Evolutionary conservation across 768 basidiomycete species (phyloP).

Genomic region (Mycena vitilis): DNA sequence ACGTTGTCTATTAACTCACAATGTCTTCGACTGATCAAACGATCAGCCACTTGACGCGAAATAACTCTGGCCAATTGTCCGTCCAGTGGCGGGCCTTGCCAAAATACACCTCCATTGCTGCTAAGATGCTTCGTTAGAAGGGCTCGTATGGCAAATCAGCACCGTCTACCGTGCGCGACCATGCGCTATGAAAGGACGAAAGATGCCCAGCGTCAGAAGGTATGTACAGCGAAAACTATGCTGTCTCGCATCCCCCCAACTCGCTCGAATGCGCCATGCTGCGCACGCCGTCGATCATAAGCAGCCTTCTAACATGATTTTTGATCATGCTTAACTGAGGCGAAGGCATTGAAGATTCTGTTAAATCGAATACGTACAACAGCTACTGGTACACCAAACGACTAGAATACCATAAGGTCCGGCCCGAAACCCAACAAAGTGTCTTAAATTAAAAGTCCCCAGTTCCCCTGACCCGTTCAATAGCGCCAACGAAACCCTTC

Average conservation of each 20-base stretch:
- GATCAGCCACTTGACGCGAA: neutral
- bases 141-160: too few species aligned
- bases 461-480: constrained; percentile 53
- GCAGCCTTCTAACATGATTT: too few species aligned
- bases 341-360: too few species aligned
- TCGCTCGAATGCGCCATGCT: too few species aligned
- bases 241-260: too few species aligned
- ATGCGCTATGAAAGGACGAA: too few species aligned
- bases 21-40: neutral
- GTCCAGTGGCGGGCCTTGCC: constrained; percentile 9
- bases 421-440: neutral
- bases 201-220: too few species aligned
- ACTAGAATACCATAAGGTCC: constrained; percentile 2
- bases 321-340: too few species aligned
- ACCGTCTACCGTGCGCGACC: too few species aligned
- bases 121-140: neutral
- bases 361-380: constrained; percentile 12
- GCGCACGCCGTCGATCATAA: too few species aligned
- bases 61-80: neutral
- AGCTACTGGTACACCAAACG: constrained; percentile 13
- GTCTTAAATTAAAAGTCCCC: constrained; percentile 28
- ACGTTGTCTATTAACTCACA: neutral
- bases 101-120: neutral
- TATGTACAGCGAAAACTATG: too few species aligned
- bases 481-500: constrained; percentile 56